Evolutionary conservation across 257 asterid genomes (phyloP).

Genomic region (Forsythia suspensa): DNA sequence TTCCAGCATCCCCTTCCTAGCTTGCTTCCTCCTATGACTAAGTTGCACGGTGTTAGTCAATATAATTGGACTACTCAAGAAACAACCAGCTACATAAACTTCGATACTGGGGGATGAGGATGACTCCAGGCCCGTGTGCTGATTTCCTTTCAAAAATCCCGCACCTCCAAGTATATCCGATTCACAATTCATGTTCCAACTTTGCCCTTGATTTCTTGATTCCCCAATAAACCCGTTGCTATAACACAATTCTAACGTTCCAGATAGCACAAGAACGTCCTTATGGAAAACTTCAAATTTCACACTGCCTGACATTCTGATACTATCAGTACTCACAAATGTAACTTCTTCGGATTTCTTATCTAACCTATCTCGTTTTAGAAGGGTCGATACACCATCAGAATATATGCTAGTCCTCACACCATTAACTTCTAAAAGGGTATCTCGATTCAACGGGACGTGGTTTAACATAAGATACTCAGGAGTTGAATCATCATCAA

Average conservation of each 20-base stretch:
- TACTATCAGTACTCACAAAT: conserved; percentile 65
- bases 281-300: conserved; percentile 57
- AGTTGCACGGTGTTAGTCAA: conserved; percentile 56
- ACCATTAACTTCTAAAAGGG: conserved; percentile 71
- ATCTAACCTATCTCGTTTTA: conserved; percentile 61
- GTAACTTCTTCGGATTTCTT: conserved; percentile 62
- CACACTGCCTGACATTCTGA: conserved; percentile 58
- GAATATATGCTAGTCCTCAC: conserved; percentile 56
- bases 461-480: conserved; percentile 58
- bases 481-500: conserved; percentile 51
- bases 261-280: conserved; percentile 47
- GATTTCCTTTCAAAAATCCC: conserved; percentile 42
- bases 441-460: conserved; percentile 57
- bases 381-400: conserved; percentile 55
- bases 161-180: conserved; percentile 30
- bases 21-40: conserved; percentile 52
- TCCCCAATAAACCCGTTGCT: conserved; percentile 38
- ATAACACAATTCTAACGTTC: conserved; percentile 43
- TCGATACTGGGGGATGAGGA: conserved; percentile 49
- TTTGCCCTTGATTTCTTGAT: conserved; percentile 35
- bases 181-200: conserved; percentile 60
- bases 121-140: conserved; percentile 23
- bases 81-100: conserved; percentile 72
- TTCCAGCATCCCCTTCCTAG: conserved; percentile 56
- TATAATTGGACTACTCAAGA: conserved; percentile 57